phyloP scores from a whole-genome alignment of 1,284 basidiomycete species.

The Cutaneotrichosporon mucoides region DNA sequence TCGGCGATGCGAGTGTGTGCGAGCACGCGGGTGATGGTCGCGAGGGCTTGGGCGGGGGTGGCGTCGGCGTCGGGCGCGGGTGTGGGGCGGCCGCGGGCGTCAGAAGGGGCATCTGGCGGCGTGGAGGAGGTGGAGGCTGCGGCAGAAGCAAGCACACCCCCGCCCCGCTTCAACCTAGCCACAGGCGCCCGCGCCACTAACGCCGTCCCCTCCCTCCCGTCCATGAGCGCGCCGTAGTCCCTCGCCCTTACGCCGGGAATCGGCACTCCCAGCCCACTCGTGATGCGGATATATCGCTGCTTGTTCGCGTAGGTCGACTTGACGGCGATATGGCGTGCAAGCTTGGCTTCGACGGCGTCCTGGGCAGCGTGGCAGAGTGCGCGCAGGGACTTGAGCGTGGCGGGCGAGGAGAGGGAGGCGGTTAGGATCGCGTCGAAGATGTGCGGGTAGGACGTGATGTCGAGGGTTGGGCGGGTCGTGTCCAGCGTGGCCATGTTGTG shows the following conservation, averaged over 20 bases:
- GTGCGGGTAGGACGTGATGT: conserved; percentile 7
- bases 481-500: background rate
- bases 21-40: background rate
- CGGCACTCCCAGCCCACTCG: background rate
- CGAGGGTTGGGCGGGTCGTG: background rate
- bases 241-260: background rate
- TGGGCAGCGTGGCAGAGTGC: background rate
- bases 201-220: background rate
- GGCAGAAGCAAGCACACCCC: background rate
- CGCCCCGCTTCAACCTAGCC: background rate
- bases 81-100: background rate
- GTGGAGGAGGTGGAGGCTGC: background rate
- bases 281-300: background rate
- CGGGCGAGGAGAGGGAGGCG: background rate
- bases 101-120: background rate
- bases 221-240: background rate
- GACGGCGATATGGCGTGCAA: conserved; percentile 2
- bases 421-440: conserved; percentile 8
- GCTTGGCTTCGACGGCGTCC: background rate
- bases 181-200: background rate
- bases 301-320: background rate
- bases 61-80: background rate
- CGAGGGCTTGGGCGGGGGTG: background rate
- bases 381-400: background rate
- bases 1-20: background rate